These are phyloP conservation scores for Cladophialophora immunda DNA, from an alignment of 2,329 filamentous ascomycete species.

Conservation along the genomic window DNA sequence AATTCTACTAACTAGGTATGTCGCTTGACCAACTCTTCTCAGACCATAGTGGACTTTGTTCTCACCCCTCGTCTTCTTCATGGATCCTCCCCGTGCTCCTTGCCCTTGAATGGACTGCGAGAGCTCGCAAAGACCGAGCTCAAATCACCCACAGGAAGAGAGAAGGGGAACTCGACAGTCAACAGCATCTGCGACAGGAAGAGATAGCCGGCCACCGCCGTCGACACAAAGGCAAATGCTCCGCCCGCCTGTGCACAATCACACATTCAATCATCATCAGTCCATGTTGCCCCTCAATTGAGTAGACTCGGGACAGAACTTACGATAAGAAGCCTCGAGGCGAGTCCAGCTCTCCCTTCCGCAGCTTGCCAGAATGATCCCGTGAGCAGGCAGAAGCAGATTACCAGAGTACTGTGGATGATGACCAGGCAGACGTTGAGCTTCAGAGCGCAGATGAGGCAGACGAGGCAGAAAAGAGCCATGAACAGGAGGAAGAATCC, in stretches of 20 bases:
- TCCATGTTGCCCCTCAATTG: background rate
- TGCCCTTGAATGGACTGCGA: background rate
- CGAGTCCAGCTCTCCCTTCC: background rate
- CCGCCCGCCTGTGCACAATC: background rate
- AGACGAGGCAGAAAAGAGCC: background rate
- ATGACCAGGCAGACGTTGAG: background rate
- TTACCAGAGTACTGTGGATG: background rate
- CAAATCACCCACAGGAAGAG: background rate
- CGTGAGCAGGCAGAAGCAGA: background rate
- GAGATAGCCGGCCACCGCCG: background rate
- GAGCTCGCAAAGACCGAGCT: background rate
- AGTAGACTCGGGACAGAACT: background rate
- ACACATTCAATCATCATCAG: background rate
- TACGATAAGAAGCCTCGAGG: background rate
- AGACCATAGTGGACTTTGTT: background rate
- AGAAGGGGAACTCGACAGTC: background rate
- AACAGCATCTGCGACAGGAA: conserved; percentile 1
- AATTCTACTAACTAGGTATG: no score
- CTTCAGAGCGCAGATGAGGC: background rate
- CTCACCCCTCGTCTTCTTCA: background rate
- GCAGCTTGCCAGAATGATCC: background rate
- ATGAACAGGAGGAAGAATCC: conserved; percentile 1
- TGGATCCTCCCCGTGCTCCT: background rate
- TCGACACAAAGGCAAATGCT: background rate
- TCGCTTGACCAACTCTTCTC: background rate